Conservation (phyloP, 352 stramenopile species). For the Phytophthora nicotianae region DNA sequence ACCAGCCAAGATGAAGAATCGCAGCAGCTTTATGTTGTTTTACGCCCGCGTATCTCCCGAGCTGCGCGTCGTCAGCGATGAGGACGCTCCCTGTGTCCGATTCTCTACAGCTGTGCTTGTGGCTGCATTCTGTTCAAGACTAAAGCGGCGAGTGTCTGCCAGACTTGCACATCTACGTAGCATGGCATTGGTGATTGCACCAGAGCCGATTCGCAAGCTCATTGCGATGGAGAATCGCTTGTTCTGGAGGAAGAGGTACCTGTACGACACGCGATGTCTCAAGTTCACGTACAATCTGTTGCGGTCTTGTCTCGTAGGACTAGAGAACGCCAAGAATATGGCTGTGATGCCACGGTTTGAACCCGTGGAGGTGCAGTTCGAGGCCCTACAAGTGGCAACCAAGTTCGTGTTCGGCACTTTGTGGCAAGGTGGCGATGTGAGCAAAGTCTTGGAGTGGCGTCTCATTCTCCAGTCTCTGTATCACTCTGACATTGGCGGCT, state of each 20-base stretch:
- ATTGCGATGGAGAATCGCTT: slow-evolving; percentile 85
- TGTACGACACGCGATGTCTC: slow-evolving; percentile 76
- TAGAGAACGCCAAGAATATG: slow-evolving; percentile 45
- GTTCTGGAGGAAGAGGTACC: slow-evolving; percentile 88
- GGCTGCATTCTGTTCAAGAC: slow-evolving; percentile 44
- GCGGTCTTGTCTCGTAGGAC: slow-evolving; percentile 55
- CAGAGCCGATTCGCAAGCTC: slow-evolving; percentile 71
- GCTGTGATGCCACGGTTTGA: slow-evolving; percentile 60
- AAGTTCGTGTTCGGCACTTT: slow-evolving; percentile 89
- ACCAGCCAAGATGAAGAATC: slow-evolving; percentile 68
- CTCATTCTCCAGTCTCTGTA: slow-evolving; percentile 73
- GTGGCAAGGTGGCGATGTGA: slow-evolving; percentile 81
- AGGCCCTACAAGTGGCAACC: slow-evolving; percentile 79
- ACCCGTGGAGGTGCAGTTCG: slow-evolving; percentile 64
- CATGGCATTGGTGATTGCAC: slow-evolving; percentile 60
- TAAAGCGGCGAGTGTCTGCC: slow-evolving; percentile 35
- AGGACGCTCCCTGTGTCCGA: slow-evolving; percentile 29
- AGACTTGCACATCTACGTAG: slow-evolving; percentile 55
- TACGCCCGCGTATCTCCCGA: slow-evolving; percentile 68
- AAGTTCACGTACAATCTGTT: slow-evolving; percentile 85
- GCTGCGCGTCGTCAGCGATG: slow-evolving; percentile 29
- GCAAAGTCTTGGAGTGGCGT: slow-evolving; percentile 78
- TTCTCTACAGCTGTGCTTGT: slow-evolving; percentile 38
- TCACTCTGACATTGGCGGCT: slow-evolving; percentile 67
- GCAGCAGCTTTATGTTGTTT: slow-evolving; percentile 90